phyloP scores from a whole-genome alignment of 2,329 filamentous ascomycete species.

The Stagonosporopsis rhizophila region DNA sequence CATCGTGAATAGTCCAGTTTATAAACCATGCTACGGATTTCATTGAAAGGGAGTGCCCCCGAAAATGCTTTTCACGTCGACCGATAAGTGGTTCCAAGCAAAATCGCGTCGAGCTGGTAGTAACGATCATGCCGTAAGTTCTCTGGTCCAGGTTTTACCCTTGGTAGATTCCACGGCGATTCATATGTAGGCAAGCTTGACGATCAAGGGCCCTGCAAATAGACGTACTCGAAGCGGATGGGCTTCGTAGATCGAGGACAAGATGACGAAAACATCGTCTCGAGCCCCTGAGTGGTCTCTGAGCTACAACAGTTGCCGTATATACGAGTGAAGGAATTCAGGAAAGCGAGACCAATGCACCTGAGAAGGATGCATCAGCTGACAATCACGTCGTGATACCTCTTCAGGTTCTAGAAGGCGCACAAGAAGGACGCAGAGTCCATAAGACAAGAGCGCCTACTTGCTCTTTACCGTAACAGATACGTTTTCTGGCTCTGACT shows the following conservation, averaged over 20 bases:
- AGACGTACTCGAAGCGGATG: conserved; percentile 28
- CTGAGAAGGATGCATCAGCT: neutral
- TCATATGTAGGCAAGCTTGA: conserved; percentile 9
- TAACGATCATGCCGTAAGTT: conserved; percentile 52
- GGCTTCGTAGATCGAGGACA: conserved; percentile 27
- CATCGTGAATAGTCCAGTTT: conserved; percentile 29
- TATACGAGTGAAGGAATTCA: conserved; percentile 19
- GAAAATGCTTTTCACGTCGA: conserved; percentile 47
- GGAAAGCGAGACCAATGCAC: neutral
- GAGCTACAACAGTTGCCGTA: conserved; percentile 17
- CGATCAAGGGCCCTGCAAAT: conserved; percentile 30
- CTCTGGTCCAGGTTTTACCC: conserved; percentile 35
- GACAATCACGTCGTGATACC: conserved; percentile 13
- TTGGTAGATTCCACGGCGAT: conserved; percentile 32
- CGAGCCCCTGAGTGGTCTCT: conserved; percentile 17
- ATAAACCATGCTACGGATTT: conserved; percentile 36
- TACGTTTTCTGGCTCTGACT: conserved; percentile 39
- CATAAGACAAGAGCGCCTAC: conserved; percentile 21
- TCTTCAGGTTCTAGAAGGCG: conserved; percentile 23
- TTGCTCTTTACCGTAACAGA: conserved; percentile 25
- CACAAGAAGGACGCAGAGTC: conserved; percentile 21
- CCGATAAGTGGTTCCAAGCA: conserved; percentile 51
- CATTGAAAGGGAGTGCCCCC: conserved; percentile 30
- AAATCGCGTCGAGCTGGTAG: conserved; percentile 45
- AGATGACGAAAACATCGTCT: conserved; percentile 23